Percentiles rank a stretch among this genome's conserved stretches.
Conservation (phyloP, 1,284 basidiomycete species). For the Porphyrellus sp. region DNA sequence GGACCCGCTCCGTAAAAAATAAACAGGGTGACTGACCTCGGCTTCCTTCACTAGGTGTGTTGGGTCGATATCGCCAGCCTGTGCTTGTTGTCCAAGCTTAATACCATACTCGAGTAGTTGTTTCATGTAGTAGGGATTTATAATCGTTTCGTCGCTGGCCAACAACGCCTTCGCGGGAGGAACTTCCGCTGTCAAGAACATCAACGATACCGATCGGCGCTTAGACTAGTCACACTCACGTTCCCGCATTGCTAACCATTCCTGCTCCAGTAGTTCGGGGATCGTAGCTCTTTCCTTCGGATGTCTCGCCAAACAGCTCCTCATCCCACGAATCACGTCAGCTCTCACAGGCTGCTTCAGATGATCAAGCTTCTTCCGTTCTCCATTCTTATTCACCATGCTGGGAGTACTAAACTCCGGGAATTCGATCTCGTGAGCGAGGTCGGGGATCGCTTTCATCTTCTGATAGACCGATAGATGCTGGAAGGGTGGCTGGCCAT, state of each 20-base stretch:
- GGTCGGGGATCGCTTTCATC: conserved; percentile 84
- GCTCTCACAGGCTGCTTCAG: conserved; percentile 60
- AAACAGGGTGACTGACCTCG: conserved; percentile 38
- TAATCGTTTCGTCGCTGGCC: conserved; percentile 59
- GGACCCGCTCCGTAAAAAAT: neutral
- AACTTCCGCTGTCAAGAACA: conserved; percentile 19
- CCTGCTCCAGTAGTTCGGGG: conserved; percentile 65
- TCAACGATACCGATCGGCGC: conserved; percentile 20
- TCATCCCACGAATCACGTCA: conserved; percentile 72
- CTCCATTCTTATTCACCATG: conserved; percentile 42
- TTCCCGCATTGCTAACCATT: conserved; percentile 63
- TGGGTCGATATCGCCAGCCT: conserved; percentile 38
- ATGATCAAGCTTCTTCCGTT: conserved; percentile 55
- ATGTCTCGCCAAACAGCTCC: conserved; percentile 68
- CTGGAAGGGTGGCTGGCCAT: conserved; percentile 91
- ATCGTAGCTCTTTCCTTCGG: conserved; percentile 82
- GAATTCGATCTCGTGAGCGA: conserved; percentile 69
- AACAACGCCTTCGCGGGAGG: conserved; percentile 38
- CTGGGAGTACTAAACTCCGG: conserved; percentile 50
- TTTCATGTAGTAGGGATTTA: conserved; percentile 71
- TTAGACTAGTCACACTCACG: conserved; percentile 32
- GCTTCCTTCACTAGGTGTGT: conserved; percentile 46
- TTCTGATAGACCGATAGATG: conserved; percentile 80
- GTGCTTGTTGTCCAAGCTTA: conserved; percentile 44
- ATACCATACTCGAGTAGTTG: conserved; percentile 69